Evolutionary conservation across 1,284 basidiomycete genomes (phyloP), one percentile per base, ranked within the genome.

Genomic region (Pascua guehoae): DNA sequence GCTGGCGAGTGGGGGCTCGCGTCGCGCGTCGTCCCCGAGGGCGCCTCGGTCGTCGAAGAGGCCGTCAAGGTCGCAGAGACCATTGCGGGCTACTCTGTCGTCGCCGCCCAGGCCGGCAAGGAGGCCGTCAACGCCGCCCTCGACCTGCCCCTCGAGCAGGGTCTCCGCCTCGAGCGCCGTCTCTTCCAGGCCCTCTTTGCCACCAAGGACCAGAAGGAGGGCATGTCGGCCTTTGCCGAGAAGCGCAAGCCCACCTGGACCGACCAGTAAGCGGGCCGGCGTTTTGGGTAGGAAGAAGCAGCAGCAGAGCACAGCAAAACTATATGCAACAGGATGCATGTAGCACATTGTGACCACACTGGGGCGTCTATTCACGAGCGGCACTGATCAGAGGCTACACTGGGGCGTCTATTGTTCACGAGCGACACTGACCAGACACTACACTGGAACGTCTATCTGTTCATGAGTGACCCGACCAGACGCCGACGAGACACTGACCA

Each of bases 191-290:
- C 86, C 51, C 78, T 95, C 62, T 98, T 98, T 68, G 92, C 92
- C 15, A 98, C 95, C 44, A 84, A 88, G 61, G 95, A 98, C 76
- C 95, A 98, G 81, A 98, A 98, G 82, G 93, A 98, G 79, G 91
- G 94, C 32, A 98, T 97, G 95, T 74, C 81, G 41, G 95, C 94
- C n/a, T 98, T 98, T 72, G 86, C 87, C n/a, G 91, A 97, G 78
- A 58, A 98, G 83, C 85, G 95, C 73, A 90, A 90, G 79, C 80
- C 92, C n/a, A 83, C 84, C 47, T 97, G 90, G 78, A 63, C 65
- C 8, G 67, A 76, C 66, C 60, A 70, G 59, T 76, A 62, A 53
- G 43, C 18, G 18, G 32, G 4, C 24, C 24, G 24, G 37, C n/a
- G n/a, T n/a, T n/a, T n/a, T n/a, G 12, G 50, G 50, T 51, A 42